A percentile compares a stretch with the other conserved stretches of the same genome.
phyloP scores from a whole-genome alignment of 768 basidiomycete species.

The Lactarius trivialis region DNA sequence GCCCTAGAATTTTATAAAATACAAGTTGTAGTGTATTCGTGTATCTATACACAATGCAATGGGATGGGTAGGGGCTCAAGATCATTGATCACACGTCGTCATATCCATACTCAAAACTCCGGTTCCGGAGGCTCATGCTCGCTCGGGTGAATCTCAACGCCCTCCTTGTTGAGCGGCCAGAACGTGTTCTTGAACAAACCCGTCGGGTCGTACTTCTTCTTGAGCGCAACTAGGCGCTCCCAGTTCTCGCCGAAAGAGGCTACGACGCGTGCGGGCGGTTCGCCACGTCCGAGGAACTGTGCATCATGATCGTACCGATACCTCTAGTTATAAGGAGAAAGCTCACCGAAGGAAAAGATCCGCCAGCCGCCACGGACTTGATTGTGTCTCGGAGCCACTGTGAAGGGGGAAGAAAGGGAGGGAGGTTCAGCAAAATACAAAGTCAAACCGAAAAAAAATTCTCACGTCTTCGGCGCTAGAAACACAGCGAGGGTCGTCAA shows the following conservation, averaged over 20 bases:
- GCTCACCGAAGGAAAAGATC: constrained; percentile 79
- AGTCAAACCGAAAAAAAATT: constrained; percentile 3
- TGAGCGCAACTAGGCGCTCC: constrained; percentile 61
- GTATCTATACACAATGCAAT: not conserved
- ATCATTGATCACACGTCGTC: not conserved
- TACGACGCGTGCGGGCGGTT: constrained; percentile 53
- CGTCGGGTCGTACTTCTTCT: constrained; percentile 67
- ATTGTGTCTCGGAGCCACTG: constrained; percentile 80
- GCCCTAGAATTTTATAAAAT: not conserved
- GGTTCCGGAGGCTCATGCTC: constrained; percentile 60
- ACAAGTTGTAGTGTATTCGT: not conserved
- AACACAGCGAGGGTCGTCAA: constrained; percentile 76
- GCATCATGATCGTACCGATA: not conserved
- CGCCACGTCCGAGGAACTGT: constrained; percentile 72
- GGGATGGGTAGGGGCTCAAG: too few relatives aligned
- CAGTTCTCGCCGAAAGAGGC: constrained; percentile 73
- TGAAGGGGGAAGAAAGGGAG: not conserved
- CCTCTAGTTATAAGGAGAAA: not conserved
- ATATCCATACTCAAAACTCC: not conserved
- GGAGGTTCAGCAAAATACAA: constrained; percentile 4
- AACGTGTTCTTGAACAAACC: constrained; percentile 72
- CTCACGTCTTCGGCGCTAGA: constrained; percentile 74
- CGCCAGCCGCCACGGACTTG: constrained; percentile 64
- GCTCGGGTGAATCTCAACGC: constrained; percentile 47
- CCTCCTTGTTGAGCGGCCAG: constrained; percentile 67